Conservation (phyloP, 768 basidiomycete species). For the Panaeolus cyanescens region DNA sequence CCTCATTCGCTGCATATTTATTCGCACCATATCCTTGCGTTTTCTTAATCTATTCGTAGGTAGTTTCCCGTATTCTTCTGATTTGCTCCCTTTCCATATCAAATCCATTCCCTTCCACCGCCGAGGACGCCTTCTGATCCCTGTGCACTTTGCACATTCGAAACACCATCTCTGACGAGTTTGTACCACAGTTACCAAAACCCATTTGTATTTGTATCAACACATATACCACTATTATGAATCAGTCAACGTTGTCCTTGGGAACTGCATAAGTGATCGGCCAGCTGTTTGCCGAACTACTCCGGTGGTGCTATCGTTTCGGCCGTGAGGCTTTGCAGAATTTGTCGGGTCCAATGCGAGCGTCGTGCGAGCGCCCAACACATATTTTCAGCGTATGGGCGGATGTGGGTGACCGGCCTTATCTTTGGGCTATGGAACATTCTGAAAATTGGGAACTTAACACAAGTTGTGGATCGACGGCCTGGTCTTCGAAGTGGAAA, state of each 20-base stretch:
- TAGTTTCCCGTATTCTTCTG: background rate
- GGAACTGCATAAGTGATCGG: background rate
- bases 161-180: background rate
- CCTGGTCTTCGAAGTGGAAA: too few relatives aligned
- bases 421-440: too few relatives aligned
- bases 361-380: background rate
- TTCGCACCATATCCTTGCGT: background rate
- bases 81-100: background rate
- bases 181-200: background rate
- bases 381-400: background rate
- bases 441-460: too few relatives aligned
- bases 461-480: too few relatives aligned
- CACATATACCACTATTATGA: background rate
- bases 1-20: background rate
- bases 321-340: background rate
- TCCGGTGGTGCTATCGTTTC: background rate
- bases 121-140: background rate
- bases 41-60: background rate
- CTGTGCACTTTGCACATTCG: background rate
- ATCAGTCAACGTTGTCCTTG: too few relatives aligned
- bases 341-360: background rate
- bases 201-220: background rate
- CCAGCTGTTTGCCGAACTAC: background rate
- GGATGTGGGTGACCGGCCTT: too few relatives aligned
- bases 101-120: background rate